These are phyloP conservation scores for Apiotrichum akiyoshidainum DNA, from an alignment of 1,284 basidiomycete genomes.

Conservation along the genomic window DNA sequence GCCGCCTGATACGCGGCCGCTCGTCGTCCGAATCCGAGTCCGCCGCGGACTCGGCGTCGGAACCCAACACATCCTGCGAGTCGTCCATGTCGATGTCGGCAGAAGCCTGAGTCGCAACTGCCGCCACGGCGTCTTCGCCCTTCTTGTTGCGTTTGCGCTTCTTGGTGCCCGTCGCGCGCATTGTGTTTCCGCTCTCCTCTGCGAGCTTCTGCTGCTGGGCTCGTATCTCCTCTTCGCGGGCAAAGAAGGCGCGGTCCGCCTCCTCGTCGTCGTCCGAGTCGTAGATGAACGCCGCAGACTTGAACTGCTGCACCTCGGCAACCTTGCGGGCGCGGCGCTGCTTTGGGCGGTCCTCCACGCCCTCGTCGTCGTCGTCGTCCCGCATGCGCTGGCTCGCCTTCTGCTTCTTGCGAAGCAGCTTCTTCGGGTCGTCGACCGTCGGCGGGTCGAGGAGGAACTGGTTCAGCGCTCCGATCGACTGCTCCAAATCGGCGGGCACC, in stretches of 20 bases:
- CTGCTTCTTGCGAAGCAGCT: constrained; percentile 23
- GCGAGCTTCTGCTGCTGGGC: constrained; percentile 57
- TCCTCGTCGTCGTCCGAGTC: constrained; percentile 73
- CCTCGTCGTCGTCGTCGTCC: constrained; percentile 68
- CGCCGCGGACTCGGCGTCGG: too few relatives aligned
- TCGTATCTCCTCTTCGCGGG: constrained; percentile 62
- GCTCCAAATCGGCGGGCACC: constrained; percentile 28
- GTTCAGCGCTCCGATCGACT: constrained; percentile 35
- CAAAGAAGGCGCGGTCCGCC: constrained; percentile 62
- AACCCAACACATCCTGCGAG: background rate
- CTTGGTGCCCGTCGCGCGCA: constrained; percentile 35
- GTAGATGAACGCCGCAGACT: constrained; percentile 83
- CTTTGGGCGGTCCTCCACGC: constrained; percentile 11
- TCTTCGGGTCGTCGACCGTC: constrained; percentile 30
- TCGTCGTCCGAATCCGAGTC: background rate
- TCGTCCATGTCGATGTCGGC: background rate
- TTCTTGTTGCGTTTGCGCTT: constrained; percentile 34
- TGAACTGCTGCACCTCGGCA: constrained; percentile 68
- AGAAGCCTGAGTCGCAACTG: constrained; percentile 11
- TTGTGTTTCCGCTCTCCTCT: constrained; percentile 41
- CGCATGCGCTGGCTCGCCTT: constrained; percentile 40
- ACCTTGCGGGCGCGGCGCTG: constrained; percentile 40
- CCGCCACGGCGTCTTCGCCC: constrained; percentile 13
- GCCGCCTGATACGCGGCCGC: too few relatives aligned
- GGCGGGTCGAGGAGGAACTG: constrained; percentile 34